Conservation (phyloP, 179 eudicot species). For the Carnegiea gigantea region DNA sequence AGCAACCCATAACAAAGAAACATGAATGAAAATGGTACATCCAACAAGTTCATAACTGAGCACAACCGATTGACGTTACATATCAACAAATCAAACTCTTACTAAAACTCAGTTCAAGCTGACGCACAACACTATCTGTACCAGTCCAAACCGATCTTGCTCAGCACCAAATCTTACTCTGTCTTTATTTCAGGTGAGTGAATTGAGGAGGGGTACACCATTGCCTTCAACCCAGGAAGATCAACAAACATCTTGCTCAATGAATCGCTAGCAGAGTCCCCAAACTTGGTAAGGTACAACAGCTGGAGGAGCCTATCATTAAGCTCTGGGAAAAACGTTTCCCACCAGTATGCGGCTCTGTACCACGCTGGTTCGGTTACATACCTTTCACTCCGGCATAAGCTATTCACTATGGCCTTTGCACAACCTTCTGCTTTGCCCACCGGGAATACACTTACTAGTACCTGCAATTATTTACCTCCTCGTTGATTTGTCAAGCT, state of each 20-base stretch:
- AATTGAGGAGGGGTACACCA: conserved; percentile 16
- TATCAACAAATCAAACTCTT: neutral
- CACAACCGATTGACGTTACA: neutral
- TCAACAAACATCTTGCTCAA: conserved; percentile 25
- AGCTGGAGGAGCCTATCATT: conserved; percentile 9
- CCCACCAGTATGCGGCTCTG: conserved; percentile 20
- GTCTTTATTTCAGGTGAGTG: conserved; percentile 22
- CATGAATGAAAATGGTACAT: no score
- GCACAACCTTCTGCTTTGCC: conserved; percentile 28
- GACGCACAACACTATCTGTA: neutral
- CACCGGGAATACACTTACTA: conserved; percentile 28
- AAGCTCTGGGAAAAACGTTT: conserved; percentile 20
- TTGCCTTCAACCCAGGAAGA: conserved; percentile 16
- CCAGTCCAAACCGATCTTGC: neutral
- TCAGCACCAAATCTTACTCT: neutral
- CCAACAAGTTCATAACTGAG: neutral
- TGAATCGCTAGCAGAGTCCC: conserved; percentile 9
- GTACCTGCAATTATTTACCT: conserved; percentile 12
- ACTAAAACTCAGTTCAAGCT: neutral
- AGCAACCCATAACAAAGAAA: no score
- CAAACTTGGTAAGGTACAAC: conserved; percentile 10
- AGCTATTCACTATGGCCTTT: conserved; percentile 31
- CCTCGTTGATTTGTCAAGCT: no score
- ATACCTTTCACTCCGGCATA: conserved; percentile 30
- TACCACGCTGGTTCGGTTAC: conserved; percentile 35